Evolutionary conservation across 257 asterid species (phyloP).

Genomic region (Fraxinus quadrangulata): DNA sequence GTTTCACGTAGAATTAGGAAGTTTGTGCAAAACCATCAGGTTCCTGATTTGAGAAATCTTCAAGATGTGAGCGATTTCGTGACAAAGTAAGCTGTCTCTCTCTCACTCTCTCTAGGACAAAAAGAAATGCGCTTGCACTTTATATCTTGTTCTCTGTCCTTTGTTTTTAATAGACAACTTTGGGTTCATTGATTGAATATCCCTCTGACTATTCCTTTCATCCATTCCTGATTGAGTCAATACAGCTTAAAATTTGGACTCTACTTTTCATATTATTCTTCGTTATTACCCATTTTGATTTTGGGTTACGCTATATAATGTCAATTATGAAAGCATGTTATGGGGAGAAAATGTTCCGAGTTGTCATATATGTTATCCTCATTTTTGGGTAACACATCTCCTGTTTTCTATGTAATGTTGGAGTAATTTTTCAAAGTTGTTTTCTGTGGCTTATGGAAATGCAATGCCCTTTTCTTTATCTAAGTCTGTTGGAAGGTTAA

Average conservation of each 20-base stretch:
- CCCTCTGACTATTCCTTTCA: background rate
- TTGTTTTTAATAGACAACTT: background rate
- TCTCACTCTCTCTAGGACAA: constrained; percentile 19
- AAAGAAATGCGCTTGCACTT: background rate
- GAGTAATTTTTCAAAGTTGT: background rate
- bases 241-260: background rate
- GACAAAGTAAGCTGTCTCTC: constrained; percentile 59
- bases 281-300: background rate
- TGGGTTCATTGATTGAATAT: background rate
- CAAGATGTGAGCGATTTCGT: constrained; percentile 91
- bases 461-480: background rate
- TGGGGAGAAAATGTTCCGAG: background rate
- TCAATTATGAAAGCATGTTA: background rate
- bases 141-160: too few species aligned
- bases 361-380: background rate
- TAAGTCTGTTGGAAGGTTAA: background rate
- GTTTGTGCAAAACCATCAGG: constrained; percentile 90
- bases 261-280: background rate
- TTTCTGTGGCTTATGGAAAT: background rate
- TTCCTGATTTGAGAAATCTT: constrained; percentile 79
- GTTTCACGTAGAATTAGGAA: constrained; percentile 82
- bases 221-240: background rate
- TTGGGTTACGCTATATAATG: background rate
- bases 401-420: background rate
- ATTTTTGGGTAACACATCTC: background rate